Percentiles rank a stretch among this genome's conserved stretches.
phyloP scores from a whole-genome alignment of 352 stramenopile genomes.

The Phytophthora hybrid region DNA sequence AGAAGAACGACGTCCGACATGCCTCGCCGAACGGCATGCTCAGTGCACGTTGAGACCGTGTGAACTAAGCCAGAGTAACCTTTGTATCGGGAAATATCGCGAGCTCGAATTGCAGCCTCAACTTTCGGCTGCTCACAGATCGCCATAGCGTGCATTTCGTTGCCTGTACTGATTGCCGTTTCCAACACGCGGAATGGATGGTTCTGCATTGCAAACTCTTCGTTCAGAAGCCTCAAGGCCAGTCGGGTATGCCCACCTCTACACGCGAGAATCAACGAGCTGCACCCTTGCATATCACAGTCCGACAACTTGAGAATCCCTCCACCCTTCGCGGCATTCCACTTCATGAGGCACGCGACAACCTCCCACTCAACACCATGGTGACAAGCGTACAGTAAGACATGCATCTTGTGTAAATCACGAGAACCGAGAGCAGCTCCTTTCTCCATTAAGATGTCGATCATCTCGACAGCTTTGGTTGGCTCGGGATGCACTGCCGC shows the following conservation, averaged over 20 bases:
- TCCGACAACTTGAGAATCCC: conserved; percentile 18
- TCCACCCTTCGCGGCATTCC: conserved; percentile 2
- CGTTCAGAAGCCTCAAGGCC: conserved; percentile 13
- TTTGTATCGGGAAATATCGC: not conserved
- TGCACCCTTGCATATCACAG: conserved; percentile 8
- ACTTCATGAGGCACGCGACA: not conserved
- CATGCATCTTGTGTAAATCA: conserved; percentile 5
- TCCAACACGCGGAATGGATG: conserved; percentile 32
- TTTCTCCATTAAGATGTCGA: conserved; percentile 6
- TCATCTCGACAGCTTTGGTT: not conserved
- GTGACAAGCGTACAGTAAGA: conserved; percentile 19
- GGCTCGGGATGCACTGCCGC: conserved; percentile 8
- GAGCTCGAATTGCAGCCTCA: not conserved
- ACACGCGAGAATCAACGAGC: conserved; percentile 22
- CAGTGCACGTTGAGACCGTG: not conserved
- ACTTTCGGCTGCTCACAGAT: not conserved
- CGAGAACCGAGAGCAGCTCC: conserved; percentile 14
- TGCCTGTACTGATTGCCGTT: conserved; percentile 7
- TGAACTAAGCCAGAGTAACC: not conserved
- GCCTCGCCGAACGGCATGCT: not conserved
- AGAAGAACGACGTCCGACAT: not conserved
- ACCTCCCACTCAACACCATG: conserved; percentile 8
- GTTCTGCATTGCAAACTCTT: conserved; percentile 16
- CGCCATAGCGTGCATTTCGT: not conserved
- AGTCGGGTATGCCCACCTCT: conserved; percentile 10